Evolutionary conservation across 441 rosid species (phyloP).

Genomic region (Arabidopsis lyrata): DNA sequence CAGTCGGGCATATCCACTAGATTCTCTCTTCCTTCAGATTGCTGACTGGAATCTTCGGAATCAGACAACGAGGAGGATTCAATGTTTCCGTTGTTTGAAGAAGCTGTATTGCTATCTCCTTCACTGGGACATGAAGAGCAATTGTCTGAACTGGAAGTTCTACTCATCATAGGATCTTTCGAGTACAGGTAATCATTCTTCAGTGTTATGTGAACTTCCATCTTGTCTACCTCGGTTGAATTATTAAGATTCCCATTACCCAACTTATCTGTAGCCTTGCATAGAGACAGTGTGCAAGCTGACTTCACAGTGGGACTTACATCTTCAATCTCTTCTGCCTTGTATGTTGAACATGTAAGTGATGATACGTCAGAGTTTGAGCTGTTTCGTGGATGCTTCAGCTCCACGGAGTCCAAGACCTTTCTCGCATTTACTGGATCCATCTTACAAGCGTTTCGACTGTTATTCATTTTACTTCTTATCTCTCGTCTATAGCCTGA

Average conservation of each 20-base stretch:
- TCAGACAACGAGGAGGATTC: slow-evolving; percentile 23
- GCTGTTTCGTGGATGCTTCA: neutral
- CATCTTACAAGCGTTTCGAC: slow-evolving; percentile 3
- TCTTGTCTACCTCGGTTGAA: slow-evolving; percentile 18
- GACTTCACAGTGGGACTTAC: neutral
- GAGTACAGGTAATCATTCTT: slow-evolving; percentile 47
- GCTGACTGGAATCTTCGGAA: slow-evolving; percentile 12
- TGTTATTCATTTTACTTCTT: neutral
- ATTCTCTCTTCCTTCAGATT: slow-evolving; percentile 59
- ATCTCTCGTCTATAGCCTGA: neutral
- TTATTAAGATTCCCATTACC: slow-evolving; percentile 32
- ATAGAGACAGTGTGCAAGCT: neutral
- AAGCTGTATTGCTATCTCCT: slow-evolving; percentile 17
- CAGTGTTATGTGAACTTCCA: slow-evolving; percentile 24
- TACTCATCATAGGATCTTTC: slow-evolving; percentile 19
- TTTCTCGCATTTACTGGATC: neutral
- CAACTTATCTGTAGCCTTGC: slow-evolving; percentile 1
- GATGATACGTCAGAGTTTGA: neutral
- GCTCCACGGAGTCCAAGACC: neutral
- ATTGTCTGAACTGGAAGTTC: slow-evolving; percentile 19
- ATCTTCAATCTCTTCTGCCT: neutral
- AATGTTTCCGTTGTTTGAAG: slow-evolving; percentile 6
- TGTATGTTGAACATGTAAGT: neutral
- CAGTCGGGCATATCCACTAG: slow-evolving; percentile 39
- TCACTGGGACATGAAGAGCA: slow-evolving; percentile 25